These are phyloP conservation scores for Nicotiana undulata DNA, from an alignment of 257 asterid species.

Conservation along the genomic window DNA sequence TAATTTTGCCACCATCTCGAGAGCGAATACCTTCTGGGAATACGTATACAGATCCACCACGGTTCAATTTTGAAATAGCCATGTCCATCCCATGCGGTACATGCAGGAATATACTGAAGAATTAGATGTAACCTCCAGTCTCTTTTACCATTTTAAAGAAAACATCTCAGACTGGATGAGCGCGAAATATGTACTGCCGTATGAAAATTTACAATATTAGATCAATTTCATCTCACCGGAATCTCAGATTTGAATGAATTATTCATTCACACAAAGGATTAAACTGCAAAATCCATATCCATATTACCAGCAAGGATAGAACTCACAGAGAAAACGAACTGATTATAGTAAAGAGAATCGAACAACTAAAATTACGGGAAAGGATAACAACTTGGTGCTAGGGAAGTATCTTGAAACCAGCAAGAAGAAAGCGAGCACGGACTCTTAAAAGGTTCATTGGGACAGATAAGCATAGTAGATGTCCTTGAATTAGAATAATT, in stretches of 20 bases:
- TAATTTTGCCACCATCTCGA: conserved; percentile 80
- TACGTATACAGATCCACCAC: conserved; percentile 89
- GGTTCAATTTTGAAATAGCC: conserved; percentile 80
- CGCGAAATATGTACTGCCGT: not conserved
- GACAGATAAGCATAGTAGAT: too few relatives aligned
- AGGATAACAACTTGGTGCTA: too few relatives aligned
- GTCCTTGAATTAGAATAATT: too few relatives aligned
- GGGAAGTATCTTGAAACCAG: too few relatives aligned
- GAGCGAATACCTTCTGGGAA: conserved; percentile 95
- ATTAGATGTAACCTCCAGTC: not conserved
- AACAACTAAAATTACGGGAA: too few relatives aligned
- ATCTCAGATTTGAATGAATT: not conserved
- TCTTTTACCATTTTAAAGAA: not conserved
- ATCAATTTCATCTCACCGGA: not conserved
- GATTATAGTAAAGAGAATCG: too few relatives aligned
- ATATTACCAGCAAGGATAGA: too few relatives aligned
- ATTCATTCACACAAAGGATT: too few relatives aligned
- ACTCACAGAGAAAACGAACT: too few relatives aligned
- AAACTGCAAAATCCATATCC: too few relatives aligned
- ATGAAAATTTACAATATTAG: not conserved
- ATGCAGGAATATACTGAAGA: not conserved
- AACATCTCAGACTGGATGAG: not conserved
- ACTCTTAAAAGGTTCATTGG: too few relatives aligned
- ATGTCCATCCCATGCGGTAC: conserved; percentile 73
- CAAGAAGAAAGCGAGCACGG: too few relatives aligned